These are phyloP conservation scores for Corylus heterophylla DNA, from an alignment of 306 rosid species.

Conservation along the genomic window DNA sequence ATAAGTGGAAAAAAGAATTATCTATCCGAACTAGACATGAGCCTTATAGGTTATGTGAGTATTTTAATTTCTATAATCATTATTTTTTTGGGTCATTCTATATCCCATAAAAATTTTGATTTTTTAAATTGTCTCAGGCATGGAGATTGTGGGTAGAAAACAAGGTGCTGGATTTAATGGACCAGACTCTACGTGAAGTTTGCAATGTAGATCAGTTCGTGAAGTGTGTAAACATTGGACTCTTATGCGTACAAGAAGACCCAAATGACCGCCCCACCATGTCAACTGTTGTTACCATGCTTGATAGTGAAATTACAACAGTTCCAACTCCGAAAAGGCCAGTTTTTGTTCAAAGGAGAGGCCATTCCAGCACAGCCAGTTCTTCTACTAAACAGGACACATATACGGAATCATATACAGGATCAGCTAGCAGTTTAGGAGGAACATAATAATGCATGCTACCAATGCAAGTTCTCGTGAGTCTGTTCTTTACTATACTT, in stretches of 20 bases:
- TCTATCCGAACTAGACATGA: constrained; percentile 21
- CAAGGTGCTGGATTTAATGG: constrained; percentile 48
- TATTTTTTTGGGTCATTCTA: too few species aligned
- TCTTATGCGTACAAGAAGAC: constrained; percentile 55
- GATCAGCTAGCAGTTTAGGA: constrained; percentile 11
- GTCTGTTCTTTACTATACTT: too few species aligned
- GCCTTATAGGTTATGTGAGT: constrained; percentile 57
- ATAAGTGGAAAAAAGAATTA: constrained; percentile 49
- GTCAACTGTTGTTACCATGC: constrained; percentile 43
- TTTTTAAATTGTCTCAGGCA: constrained; percentile 27
- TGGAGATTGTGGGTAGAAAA: constrained; percentile 55
- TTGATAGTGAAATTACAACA: constrained; percentile 34
- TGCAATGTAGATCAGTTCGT: constrained; percentile 29
- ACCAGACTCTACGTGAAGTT: constrained; percentile 27
- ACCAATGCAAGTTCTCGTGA: not conserved
- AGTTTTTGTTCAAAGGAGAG: constrained; percentile 29
- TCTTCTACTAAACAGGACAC: constrained; percentile 36
- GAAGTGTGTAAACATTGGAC: constrained; percentile 40
- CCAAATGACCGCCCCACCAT: constrained; percentile 53
- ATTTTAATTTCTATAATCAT: too few species aligned
- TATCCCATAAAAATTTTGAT: not conserved
- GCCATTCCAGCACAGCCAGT: constrained; percentile 28
- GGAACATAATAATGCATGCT: not conserved
- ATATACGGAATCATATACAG: not conserved
- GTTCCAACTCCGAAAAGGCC: constrained; percentile 47